Evolutionary conservation across 345 rosid genomes (phyloP).

Genomic region (Streptanthus diversifolius): DNA sequence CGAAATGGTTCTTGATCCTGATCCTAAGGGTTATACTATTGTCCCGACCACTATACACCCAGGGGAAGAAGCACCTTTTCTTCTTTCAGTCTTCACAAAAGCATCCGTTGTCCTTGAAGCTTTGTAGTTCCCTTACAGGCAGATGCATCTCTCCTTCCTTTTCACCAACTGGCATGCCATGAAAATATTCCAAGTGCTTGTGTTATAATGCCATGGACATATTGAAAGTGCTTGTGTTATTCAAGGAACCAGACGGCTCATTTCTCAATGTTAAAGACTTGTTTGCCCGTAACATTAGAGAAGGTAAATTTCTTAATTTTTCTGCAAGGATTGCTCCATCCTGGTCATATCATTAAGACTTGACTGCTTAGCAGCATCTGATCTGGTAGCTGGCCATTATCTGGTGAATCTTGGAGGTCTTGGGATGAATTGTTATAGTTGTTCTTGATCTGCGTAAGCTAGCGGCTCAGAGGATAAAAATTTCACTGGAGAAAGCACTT

Average conservation of each 20-base stretch:
- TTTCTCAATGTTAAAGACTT: slow-evolving; percentile 7
- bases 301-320: slow-evolving; percentile 7
- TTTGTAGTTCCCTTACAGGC: slow-evolving; percentile 38
- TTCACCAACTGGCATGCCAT: slow-evolving; percentile 26
- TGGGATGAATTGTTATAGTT: slow-evolving; percentile 1
- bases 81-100: slow-evolving; percentile 93
- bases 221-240: slow-evolving; percentile 41
- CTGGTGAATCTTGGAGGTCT: slow-evolving; percentile 13
- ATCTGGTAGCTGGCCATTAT: slow-evolving; percentile 9
- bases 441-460: slow-evolving; percentile 20
- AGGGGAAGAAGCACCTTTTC: slow-evolving; percentile 99
- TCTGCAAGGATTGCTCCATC: background rate
- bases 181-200: slow-evolving; percentile 38
- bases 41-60: slow-evolving; percentile 99
- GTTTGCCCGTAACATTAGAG: slow-evolving; percentile 2
- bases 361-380: background rate
- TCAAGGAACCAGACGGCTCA: slow-evolving; percentile 23
- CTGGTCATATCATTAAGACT: background rate
- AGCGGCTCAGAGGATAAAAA: background rate
- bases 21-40: slow-evolving; percentile 98
- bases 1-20: slow-evolving; percentile 99
- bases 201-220: slow-evolving; percentile 34
- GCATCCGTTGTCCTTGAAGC: slow-evolving; percentile 80
- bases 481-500: slow-evolving; percentile 10
- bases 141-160: slow-evolving; percentile 28